Evolutionary conservation across 2,329 filamentous ascomycete genomes (phyloP).

Genomic region (Metarhizium robertsii): DNA sequence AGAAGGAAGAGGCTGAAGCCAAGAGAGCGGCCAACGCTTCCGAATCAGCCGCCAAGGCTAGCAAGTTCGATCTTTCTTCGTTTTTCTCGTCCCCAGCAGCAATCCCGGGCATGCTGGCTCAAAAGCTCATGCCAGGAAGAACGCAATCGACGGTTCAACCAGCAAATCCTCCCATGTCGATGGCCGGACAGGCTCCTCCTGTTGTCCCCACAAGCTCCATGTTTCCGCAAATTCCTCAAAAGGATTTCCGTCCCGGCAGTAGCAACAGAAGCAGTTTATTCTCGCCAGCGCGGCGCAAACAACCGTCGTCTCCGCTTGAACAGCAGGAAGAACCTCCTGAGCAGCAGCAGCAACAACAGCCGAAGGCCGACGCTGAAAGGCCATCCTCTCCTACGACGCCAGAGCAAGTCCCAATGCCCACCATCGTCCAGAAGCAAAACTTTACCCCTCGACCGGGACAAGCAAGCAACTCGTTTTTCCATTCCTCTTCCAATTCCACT

Average conservation of each 20-base stretch:
- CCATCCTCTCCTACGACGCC: conserved; percentile 20
- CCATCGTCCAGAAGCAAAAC: conserved; percentile 37
- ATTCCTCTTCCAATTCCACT: conserved; percentile 18
- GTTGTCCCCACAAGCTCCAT: conserved; percentile 26
- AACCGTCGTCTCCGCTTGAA: neutral
- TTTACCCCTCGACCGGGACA: conserved; percentile 35
- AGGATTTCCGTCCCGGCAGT: conserved; percentile 21
- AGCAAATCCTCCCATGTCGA: conserved; percentile 2
- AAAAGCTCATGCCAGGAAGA: conserved; percentile 20
- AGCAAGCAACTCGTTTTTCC: conserved; percentile 28
- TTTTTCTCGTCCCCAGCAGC: conserved; percentile 50
- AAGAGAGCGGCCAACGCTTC: conserved; percentile 7
- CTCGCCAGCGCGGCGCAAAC: conserved; percentile 20
- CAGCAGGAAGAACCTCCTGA: neutral
- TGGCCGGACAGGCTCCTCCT: conserved; percentile 12
- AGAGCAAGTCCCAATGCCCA: conserved; percentile 21
- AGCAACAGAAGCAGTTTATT: conserved; percentile 24
- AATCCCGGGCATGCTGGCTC: conserved; percentile 24
- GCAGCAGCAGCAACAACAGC: neutral
- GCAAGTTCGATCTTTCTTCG: conserved; percentile 37
- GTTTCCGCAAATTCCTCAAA: conserved; percentile 27
- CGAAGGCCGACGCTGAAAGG: neutral
- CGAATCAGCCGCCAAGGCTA: conserved; percentile 18
- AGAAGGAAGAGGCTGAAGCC: conserved; percentile 8
- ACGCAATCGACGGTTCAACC: conserved; percentile 6